These are phyloP conservation scores for Camellia japonica DNA, from an alignment of 148 eudicot genomes.

Conservation along the genomic window DNA sequence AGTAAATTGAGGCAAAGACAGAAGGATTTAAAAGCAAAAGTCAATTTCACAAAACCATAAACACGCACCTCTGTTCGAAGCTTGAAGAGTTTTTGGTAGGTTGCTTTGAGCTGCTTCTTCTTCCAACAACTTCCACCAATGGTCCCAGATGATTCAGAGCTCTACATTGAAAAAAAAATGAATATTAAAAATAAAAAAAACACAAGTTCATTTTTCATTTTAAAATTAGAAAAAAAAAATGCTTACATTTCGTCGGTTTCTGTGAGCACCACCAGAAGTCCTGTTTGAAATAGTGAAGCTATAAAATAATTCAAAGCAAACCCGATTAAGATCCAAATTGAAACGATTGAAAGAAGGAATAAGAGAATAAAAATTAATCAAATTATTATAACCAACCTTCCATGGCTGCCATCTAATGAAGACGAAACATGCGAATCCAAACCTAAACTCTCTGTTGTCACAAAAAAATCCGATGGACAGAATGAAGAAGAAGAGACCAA, in stretches of 20 bases:
- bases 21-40: too few relatives aligned
- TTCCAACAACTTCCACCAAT: too few relatives aligned
- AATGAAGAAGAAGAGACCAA: slow-evolving; percentile 53
- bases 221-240: neutral
- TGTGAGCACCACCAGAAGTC: slow-evolving; percentile 49
- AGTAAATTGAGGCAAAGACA: too few relatives aligned
- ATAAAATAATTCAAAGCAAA: slow-evolving; percentile 16
- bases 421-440: slow-evolving; percentile 48
- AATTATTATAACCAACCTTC: slow-evolving; percentile 47
- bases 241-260: slow-evolving; percentile 73
- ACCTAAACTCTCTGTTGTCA: slow-evolving; percentile 80
- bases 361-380: neutral
- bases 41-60: too few relatives aligned
- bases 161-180: slow-evolving; percentile 37
- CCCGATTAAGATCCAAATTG: slow-evolving; percentile 8
- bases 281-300: slow-evolving; percentile 49
- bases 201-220: neutral
- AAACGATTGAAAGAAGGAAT: neutral
- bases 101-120: too few relatives aligned
- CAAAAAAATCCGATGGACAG: slow-evolving; percentile 63
- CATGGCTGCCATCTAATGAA: slow-evolving; percentile 63
- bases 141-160: slow-evolving; percentile 35
- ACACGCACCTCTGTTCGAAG: too few relatives aligned
- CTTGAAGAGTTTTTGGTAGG: too few relatives aligned
- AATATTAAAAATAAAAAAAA: neutral